These are phyloP conservation scores for Mallotus repandus DNA, from an alignment of 441 rosid genomes.

Conservation along the genomic window DNA sequence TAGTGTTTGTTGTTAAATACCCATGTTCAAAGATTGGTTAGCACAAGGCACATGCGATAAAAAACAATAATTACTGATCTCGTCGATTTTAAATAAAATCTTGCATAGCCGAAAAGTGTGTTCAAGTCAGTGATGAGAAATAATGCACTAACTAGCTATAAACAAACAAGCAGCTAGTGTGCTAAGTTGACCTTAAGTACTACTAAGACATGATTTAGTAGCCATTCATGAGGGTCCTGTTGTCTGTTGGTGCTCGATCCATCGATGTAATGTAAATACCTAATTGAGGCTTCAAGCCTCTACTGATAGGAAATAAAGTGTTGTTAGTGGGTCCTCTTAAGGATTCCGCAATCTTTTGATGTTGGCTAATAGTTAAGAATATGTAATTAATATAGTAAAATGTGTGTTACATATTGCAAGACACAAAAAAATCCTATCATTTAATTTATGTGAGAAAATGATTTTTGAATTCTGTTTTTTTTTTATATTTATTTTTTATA, in stretches of 20 bases:
- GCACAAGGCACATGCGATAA: neutral
- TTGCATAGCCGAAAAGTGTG: neutral
- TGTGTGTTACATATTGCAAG: no score
- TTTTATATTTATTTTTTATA: no score
- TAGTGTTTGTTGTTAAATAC: neutral
- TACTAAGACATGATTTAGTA: neutral
- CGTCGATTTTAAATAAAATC: neutral
- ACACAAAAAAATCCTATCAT: no score
- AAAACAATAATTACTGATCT: neutral
- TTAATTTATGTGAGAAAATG: no score
- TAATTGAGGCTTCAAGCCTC: conserved; percentile 8
- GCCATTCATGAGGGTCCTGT: conserved; percentile 20
- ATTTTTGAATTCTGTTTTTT: no score
- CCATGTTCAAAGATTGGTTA: neutral
- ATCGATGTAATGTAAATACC: neutral
- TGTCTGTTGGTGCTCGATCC: conserved; percentile 14
- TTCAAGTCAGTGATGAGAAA: neutral
- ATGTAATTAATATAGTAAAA: no score
- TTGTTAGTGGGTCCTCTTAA: conserved; percentile 18
- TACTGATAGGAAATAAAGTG: neutral
- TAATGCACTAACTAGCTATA: neutral
- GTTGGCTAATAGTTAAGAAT: no score
- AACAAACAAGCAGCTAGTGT: conserved; percentile 4
- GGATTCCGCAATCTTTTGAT: no score
- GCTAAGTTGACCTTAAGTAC: conserved; percentile 14